A percentile compares a stretch with the other conserved stretches of the same genome.
Evolutionary conservation across 2,329 filamentous ascomycete genomes (phyloP).

Genomic region (Fusarium concolor): DNA sequence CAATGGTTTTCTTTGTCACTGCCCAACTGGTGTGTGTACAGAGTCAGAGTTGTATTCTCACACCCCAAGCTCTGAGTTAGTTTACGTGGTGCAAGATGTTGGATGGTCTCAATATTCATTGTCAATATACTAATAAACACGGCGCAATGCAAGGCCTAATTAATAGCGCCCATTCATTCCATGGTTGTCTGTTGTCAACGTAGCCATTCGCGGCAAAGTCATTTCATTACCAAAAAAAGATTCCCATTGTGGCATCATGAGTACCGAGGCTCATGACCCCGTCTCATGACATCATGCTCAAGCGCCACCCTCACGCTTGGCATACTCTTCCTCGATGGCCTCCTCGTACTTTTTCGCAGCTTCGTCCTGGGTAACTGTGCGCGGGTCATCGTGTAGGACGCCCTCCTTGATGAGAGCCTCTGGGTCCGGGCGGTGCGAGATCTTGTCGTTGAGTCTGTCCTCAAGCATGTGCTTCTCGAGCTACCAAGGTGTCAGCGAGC

Average conservation of each 20-base stretch:
- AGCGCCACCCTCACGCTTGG: constrained; percentile 71
- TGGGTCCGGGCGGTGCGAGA: constrained; percentile 80
- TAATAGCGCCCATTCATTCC: constrained; percentile 12
- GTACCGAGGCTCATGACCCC: constrained; percentile 33
- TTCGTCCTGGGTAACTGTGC: constrained; percentile 52
- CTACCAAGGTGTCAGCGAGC: constrained; percentile 47
- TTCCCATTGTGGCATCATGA: constrained; percentile 17
- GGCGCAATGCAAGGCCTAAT: not conserved
- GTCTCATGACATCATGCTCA: constrained; percentile 52
- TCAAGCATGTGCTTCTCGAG: constrained; percentile 89
- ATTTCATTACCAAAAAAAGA: constrained; percentile 21
- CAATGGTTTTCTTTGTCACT: not conserved
- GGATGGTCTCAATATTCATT: not conserved
- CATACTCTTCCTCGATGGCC: constrained; percentile 73
- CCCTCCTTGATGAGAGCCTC: constrained; percentile 83
- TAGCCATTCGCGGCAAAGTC: not conserved
- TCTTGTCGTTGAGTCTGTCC: constrained; percentile 87
- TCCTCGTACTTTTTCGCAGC: constrained; percentile 68
- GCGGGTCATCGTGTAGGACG: constrained; percentile 77
- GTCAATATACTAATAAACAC: constrained; percentile 15
- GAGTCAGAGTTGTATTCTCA: constrained; percentile 12
- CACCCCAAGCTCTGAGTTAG: constrained; percentile 18
- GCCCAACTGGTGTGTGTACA: constrained; percentile 16
- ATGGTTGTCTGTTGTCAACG: constrained; percentile 8
- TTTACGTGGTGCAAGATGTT: not conserved